A percentile compares a stretch with the other conserved stretches of the same genome.
Evolutionary conservation across 805 yeast species (phyloP).

Genomic region (Ogataea pilisensis): DNA sequence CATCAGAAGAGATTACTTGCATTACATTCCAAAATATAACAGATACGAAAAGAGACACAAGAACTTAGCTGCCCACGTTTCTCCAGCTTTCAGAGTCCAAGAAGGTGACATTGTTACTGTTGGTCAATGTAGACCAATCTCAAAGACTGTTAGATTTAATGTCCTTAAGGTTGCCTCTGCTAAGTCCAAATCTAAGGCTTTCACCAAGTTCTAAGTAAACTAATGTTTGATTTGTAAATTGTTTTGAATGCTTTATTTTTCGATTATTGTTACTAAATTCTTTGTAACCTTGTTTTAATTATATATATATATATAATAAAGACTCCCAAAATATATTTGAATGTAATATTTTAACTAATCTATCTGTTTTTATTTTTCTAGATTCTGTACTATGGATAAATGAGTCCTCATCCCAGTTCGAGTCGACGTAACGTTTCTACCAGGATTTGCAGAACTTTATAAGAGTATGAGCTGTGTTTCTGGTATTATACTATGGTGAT

Average conservation of each 20-base stretch:
- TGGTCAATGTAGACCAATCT: conserved; percentile 99
- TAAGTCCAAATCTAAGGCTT: conserved; percentile 88
- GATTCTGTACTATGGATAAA: no score
- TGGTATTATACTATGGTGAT: no score
- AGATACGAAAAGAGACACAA: conserved; percentile 99
- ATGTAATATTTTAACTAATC: conserved; percentile 4
- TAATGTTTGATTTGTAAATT: conserved; percentile 2
- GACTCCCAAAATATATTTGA: conserved; percentile 6
- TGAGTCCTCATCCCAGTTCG: no score
- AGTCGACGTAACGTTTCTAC: no score
- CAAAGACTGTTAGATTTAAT: conserved; percentile 99
- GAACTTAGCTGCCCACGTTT: conserved; percentile 99
- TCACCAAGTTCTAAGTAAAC: conserved; percentile 82
- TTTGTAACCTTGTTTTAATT: conserved; percentile 2
- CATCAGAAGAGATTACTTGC: conserved; percentile 99
- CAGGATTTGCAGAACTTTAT: no score
- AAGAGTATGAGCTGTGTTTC: no score
- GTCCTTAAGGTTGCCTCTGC: conserved; percentile 93
- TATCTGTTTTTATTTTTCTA: background rate
- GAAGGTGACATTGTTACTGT: conserved; percentile 99
- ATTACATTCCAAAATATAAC: conserved; percentile 99
- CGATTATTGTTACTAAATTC: conserved; percentile 1
- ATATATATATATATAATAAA: conserved; percentile 1
- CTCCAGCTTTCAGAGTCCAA: conserved; percentile 99
- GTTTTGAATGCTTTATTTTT: conserved; percentile 1